A percentile compares a stretch with the other conserved stretches of the same genome.
phyloP scores from a whole-genome alignment of 352 stramenopile species.

The Blastocystis sp. region DNA sequence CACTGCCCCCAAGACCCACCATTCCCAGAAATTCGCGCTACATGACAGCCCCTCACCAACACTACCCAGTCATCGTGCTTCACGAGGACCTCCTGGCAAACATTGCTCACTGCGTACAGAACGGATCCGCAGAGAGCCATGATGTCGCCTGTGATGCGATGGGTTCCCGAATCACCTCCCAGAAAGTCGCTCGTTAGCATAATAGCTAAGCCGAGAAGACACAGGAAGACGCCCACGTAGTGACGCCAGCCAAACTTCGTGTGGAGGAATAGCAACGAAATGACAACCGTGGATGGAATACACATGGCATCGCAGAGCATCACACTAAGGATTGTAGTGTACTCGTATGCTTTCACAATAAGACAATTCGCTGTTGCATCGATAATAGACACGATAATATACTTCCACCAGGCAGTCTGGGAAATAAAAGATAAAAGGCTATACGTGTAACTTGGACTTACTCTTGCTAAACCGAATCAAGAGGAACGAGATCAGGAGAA shows the following conservation, averaged over 20 bases:
- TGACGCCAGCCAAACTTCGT: conserved; percentile 14
- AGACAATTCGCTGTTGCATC: conserved; percentile 52
- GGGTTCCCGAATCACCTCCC: neutral
- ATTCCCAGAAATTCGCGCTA: conserved; percentile 49
- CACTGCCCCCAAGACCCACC: conserved; percentile 17
- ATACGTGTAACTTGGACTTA: neutral
- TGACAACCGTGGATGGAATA: conserved; percentile 25
- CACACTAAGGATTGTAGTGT: conserved; percentile 47
- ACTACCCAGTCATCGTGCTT: conserved; percentile 38
- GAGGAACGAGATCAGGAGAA: conserved; percentile 9
- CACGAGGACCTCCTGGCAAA: conserved; percentile 50
- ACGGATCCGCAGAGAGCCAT: neutral
- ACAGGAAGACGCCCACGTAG: conserved; percentile 14
- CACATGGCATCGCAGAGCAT: conserved; percentile 59
- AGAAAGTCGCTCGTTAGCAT: neutral
- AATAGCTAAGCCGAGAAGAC: conserved; percentile 40
- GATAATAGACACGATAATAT: conserved; percentile 52
- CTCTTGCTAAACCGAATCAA: neutral
- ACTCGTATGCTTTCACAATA: conserved; percentile 59
- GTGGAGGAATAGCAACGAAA: conserved; percentile 24
- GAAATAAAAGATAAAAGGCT: neutral
- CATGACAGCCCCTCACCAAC: neutral
- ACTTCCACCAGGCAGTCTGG: conserved; percentile 58
- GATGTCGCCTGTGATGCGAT: conserved; percentile 29
- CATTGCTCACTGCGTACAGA: conserved; percentile 43